These are phyloP conservation scores for Cardamine chenopodiifolia DNA, from an alignment of 345 rosid species.

Conservation along the genomic window DNA sequence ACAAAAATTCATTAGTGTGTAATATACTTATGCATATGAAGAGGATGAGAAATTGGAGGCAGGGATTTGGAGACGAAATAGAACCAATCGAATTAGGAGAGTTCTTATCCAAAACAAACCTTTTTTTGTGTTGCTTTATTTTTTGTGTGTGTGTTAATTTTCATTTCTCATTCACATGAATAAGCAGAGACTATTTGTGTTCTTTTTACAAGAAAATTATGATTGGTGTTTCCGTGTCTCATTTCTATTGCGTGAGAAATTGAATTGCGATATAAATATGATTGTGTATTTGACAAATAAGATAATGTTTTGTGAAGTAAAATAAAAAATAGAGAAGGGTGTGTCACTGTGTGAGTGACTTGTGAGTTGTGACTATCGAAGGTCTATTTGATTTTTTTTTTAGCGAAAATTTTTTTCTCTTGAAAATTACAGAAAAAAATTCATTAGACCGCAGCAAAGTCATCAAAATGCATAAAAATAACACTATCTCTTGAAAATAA, in stretches of 20 bases:
- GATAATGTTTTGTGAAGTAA: background rate
- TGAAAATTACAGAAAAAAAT: too few species aligned
- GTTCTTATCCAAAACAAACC: slow-evolving; percentile 24
- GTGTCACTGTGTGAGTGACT: too few species aligned
- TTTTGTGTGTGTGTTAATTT: background rate
- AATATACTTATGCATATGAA: background rate
- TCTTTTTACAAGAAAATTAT: background rate
- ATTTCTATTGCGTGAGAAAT: background rate
- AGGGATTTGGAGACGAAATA: slow-evolving; percentile 1
- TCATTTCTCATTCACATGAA: background rate
- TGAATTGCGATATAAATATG: background rate
- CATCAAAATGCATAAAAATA: background rate
- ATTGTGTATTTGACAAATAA: background rate
- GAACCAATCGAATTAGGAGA: slow-evolving; percentile 25
- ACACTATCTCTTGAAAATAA: background rate
- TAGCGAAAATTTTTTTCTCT: too few species aligned
- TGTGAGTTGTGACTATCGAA: too few species aligned
- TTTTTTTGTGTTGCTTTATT: slow-evolving; percentile 8
- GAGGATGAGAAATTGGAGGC: slow-evolving; percentile 26
- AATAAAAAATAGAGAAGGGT: too few species aligned
- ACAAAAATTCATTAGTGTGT: slow-evolving; percentile 16
- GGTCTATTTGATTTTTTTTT: too few species aligned
- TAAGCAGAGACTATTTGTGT: background rate
- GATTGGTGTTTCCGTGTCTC: background rate
- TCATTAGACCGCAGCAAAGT: background rate